These are phyloP conservation scores for Saprolegnia diclina DNA, from an alignment of 352 stramenopile genomes.

Conservation along the genomic window DNA sequence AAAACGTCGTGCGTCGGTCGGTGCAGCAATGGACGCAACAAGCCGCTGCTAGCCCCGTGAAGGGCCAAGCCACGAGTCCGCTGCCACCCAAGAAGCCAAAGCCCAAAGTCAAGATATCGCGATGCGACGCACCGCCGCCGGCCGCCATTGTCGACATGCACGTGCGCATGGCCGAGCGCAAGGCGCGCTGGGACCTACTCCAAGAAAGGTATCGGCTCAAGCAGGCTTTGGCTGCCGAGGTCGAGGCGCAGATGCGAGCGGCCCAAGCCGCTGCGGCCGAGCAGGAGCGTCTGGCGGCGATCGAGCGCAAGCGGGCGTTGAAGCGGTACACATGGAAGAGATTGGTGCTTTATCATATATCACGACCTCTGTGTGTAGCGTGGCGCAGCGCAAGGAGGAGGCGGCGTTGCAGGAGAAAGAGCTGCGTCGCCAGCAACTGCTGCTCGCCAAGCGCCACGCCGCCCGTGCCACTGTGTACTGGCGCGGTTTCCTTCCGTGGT, in stretches of 20 bases:
- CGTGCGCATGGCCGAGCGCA: conserved; percentile 6
- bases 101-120: background rate
- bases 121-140: background rate
- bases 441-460: conserved; percentile 10
- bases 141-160: conserved; percentile 16
- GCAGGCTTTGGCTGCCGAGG: background rate
- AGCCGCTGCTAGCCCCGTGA: background rate
- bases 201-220: conserved; percentile 20
- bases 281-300: background rate
- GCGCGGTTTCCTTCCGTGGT: conserved; percentile 11
- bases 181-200: conserved; percentile 10
- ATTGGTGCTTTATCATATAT: background rate
- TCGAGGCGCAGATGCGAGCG: background rate
- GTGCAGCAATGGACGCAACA: background rate
- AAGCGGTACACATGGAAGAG: conserved; percentile 9
- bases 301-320: background rate
- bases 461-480: background rate
- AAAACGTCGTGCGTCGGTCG: background rate
- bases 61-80: conserved; percentile 15
- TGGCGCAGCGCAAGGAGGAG: background rate
- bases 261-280: background rate
- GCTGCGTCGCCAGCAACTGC: background rate
- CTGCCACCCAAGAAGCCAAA: background rate
- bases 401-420: background rate
- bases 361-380: background rate